A percentile compares a stretch with the other conserved stretches of the same genome.
phyloP scores from a whole-genome alignment of 192 early-diverging fungal genomes.

The Piromyces finnis region DNA sequence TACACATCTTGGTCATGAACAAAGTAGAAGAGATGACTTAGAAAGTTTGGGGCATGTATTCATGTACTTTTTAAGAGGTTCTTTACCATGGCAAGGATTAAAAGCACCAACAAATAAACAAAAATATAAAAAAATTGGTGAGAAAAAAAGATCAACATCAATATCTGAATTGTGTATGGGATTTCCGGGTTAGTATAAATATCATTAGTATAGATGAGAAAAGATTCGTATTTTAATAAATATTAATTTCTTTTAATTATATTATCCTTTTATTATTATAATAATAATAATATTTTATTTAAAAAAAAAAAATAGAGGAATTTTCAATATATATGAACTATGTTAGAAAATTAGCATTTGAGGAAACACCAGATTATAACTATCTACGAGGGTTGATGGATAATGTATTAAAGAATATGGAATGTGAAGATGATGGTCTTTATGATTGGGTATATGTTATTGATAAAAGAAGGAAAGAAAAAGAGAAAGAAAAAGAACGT shows the following conservation, averaged over 20 bases:
- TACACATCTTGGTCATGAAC: constrained; percentile 92
- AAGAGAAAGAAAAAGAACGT: constrained; percentile 14
- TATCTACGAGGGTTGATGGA: constrained; percentile 73
- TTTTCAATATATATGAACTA: constrained; percentile 80
- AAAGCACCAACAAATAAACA: constrained; percentile 97
- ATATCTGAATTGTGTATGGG: constrained; percentile 80
- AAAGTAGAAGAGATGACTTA: constrained; percentile 91
- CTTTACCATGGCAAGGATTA: constrained; percentile 92
- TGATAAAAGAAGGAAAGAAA: constrained; percentile 25
- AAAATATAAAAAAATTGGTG: constrained; percentile 98
- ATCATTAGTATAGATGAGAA: too few relatives aligned
- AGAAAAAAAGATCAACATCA: constrained; percentile 82
- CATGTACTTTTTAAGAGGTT: constrained; percentile 91
- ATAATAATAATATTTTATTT: too few relatives aligned
- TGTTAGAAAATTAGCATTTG: constrained; percentile 80
- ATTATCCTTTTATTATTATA: too few relatives aligned
- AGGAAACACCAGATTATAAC: constrained; percentile 91
- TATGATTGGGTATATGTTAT: constrained; percentile 80
- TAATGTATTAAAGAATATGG: constrained; percentile 38
- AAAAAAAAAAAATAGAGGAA: constrained; percentile 50
- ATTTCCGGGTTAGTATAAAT: constrained; percentile 46
- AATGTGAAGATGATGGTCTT: constrained; percentile 70
- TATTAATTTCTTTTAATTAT: too few relatives aligned
- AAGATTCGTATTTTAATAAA: too few relatives aligned
- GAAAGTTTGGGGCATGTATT: constrained; percentile 97